A percentile compares a stretch with the other conserved stretches of the same genome.
Conservation (phyloP, 2,329 filamentous ascomycete genomes). For the Fusarium humuli region DNA sequence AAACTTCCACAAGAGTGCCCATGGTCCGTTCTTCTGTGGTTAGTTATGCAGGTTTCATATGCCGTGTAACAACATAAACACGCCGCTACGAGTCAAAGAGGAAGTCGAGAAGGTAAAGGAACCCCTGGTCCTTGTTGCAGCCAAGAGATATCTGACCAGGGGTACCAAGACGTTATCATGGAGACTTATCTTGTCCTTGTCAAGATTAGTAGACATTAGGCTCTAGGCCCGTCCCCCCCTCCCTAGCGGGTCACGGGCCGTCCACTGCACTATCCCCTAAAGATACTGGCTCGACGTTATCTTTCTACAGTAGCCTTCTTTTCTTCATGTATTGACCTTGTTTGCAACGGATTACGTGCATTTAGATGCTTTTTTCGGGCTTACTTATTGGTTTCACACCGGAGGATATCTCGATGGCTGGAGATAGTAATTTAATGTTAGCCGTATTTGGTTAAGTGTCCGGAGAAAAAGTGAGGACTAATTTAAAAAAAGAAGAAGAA, state of each 20-base stretch:
- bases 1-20: slow-evolving; percentile 9
- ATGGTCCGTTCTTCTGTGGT: neutral
- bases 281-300: slow-evolving; percentile 6
- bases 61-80: slow-evolving; percentile 1
- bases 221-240: neutral
- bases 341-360: slow-evolving; percentile 15
- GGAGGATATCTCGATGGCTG: slow-evolving; percentile 14
- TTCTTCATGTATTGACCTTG: neutral
- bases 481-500: slow-evolving; percentile 1
- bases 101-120: slow-evolving; percentile 13
- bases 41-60: slow-evolving; percentile 1
- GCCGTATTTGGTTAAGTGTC: neutral
- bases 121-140: neutral
- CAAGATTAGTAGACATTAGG: neutral
- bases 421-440: slow-evolving; percentile 13
- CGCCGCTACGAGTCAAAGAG: slow-evolving; percentile 16
- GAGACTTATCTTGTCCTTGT: slow-evolving; percentile 6
- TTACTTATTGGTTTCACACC: neutral
- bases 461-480: slow-evolving; percentile 2
- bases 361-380: neutral
- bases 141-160: slow-evolving; percentile 18
- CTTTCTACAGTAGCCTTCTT: slow-evolving; percentile 6
- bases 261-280: slow-evolving; percentile 1
- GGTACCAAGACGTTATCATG: slow-evolving; percentile 9
- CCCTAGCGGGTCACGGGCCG: slow-evolving; percentile 29